Base-by-base conservation (phyloP, 225 moss, liverwort and hornwort genomes). In the Physcomitrellopsis africana region DNA sequence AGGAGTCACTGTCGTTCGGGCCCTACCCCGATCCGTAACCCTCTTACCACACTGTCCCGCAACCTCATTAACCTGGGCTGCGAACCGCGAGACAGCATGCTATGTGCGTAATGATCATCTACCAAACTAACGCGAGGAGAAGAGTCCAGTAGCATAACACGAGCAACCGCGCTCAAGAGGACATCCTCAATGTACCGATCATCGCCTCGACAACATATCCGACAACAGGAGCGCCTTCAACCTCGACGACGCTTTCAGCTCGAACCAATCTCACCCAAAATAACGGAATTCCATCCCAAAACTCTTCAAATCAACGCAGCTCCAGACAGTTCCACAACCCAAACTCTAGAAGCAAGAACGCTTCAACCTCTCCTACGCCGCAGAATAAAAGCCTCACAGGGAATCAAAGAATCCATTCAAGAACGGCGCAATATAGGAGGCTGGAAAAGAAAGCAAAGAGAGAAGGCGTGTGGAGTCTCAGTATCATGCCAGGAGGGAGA, bases 1-100 rank as follows among this genome's bases (percentile, higher is more conserved):
- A 18, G 1, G 46, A 45, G 16, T 83, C 81, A 83, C 74, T 81
- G 84, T 46, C 87, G 66, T 52, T 87, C 87, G 18, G 87, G 84
- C 54, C 87, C 87, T 27, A 85, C 84, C 17, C 87, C 87, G 75
- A 87, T 85, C 75, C 87, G 82, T 52, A 77, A 74, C 80, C 84
- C 84, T 54, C 82, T 80, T 60, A 87, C 72, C 63, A 78, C 82
- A 80, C 75, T 85, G 41, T 68, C 69, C 37, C 75, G 77, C 72
- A 44, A 82, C 77, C 72, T 85, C 87, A 75, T 82, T 79, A 82
- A 61, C 71, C 72, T 52, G 55, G 79, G 80, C 63, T 66, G 69
- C 56, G 51, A 77, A 54, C 68, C 74, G 75, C 73, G 77, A 69
- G 77, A 75, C 67, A 77, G 75, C 77, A 80, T 77, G 77, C 87